Evolutionary conservation across 208 protist genomes (phyloP).

Genomic region (Porcisia hertigi): DNA sequence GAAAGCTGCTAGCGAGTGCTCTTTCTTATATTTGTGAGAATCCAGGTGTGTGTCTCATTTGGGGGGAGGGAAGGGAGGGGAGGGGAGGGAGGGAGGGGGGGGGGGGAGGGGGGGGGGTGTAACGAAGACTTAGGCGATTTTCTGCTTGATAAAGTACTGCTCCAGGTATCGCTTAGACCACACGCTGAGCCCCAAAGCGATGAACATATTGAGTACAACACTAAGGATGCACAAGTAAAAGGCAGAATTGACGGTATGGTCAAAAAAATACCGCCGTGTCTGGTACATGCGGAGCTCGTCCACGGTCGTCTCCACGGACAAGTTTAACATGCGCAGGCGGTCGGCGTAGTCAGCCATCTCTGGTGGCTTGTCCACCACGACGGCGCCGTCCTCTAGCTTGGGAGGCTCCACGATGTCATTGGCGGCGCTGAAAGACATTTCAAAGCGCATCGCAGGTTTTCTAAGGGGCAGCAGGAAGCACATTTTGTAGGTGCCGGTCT

Average conservation of each 20-base stretch:
- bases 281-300: slow-evolving; percentile 67
- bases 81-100: background rate
- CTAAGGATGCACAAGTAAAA: slow-evolving; percentile 54
- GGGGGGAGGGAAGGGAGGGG: slow-evolving; percentile 4
- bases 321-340: slow-evolving; percentile 59
- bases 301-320: slow-evolving; percentile 54
- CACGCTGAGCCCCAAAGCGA: slow-evolving; percentile 43
- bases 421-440: slow-evolving; percentile 61
- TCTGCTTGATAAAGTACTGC: slow-evolving; percentile 65
- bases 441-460: slow-evolving; percentile 62
- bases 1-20: background rate
- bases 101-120: background rate
- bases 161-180: slow-evolving; percentile 63
- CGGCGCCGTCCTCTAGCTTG: slow-evolving; percentile 51
- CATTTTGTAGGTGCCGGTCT: slow-evolving; percentile 68
- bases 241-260: slow-evolving; percentile 46
- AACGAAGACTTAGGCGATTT: slow-evolving; percentile 40
- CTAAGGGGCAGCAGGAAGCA: slow-evolving; percentile 59
- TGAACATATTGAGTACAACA: slow-evolving; percentile 53
- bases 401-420: slow-evolving; percentile 61
- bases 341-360: slow-evolving; percentile 59
- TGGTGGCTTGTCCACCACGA: slow-evolving; percentile 70
- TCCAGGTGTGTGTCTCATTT: background rate
- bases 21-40: background rate
- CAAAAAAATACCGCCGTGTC: slow-evolving; percentile 55